These are phyloP conservation scores for Phytopythium boreale DNA, from an alignment of 352 stramenopile species.

Conservation along the genomic window DNA sequence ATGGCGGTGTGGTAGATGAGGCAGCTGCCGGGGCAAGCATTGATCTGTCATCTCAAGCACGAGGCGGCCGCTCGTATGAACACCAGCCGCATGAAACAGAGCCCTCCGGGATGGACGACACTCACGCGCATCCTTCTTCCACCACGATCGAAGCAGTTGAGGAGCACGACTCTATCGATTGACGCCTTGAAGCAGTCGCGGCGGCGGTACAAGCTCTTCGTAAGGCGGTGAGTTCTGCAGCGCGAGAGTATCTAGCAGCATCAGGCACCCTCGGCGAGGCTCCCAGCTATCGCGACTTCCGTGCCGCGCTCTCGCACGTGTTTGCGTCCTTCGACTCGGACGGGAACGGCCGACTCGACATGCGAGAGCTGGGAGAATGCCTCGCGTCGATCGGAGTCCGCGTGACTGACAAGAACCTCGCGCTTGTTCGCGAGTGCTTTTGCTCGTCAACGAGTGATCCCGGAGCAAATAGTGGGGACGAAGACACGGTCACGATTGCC, in stretches of 20 bases:
- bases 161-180: background rate
- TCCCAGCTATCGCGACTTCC: conserved; percentile 47
- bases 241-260: conserved; percentile 23
- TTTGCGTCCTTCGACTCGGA: conserved; percentile 60
- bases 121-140: background rate
- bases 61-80: background rate
- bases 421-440: conserved; percentile 58
- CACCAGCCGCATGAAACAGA: background rate
- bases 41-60: background rate
- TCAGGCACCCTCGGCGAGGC: conserved; percentile 14
- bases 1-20: too few relatives aligned
- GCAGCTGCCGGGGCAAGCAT: too few relatives aligned
- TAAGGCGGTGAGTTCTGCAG: conserved; percentile 36
- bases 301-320: conserved; percentile 42
- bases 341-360: conserved; percentile 46
- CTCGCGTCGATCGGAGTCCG: conserved; percentile 46
- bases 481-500: conserved; percentile 41
- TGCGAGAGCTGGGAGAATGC: conserved; percentile 48
- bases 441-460: background rate
- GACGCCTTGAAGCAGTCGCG: conserved; percentile 2
- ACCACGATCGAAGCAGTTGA: too few relatives aligned
- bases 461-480: conserved; percentile 6
- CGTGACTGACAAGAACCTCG: conserved; percentile 36
- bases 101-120: background rate
- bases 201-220: conserved; percentile 20